Evolutionary conservation across 192 early-diverging fungal species (phyloP).

Genomic region (Haplosporangium gracile): DNA sequence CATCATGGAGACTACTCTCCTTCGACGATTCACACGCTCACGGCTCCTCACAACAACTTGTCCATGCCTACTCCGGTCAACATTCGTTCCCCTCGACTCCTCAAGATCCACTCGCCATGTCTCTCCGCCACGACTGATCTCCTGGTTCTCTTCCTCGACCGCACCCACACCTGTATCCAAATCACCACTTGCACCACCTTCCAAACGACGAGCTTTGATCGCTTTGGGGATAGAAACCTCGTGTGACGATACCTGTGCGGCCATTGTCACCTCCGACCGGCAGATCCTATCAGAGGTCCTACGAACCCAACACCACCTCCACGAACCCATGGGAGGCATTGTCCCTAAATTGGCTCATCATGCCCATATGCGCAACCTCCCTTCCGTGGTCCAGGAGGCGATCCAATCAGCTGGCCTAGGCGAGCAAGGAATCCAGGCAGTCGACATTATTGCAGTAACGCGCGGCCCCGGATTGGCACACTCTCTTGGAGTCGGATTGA

Average conservation of each 20-base stretch:
- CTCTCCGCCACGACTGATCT: not conserved
- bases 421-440: constrained; percentile 54
- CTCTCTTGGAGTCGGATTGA: constrained; percentile 76
- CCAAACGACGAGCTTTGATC: constrained; percentile 46
- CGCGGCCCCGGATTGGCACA: constrained; percentile 81
- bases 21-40: constrained; percentile 20
- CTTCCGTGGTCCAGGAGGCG: constrained; percentile 71
- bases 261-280: constrained; percentile 75
- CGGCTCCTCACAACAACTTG: not conserved
- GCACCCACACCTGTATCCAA: not conserved
- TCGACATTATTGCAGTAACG: constrained; percentile 83
- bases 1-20: not conserved
- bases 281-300: constrained; percentile 72
- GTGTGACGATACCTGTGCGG: constrained; percentile 85
- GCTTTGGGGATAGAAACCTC: constrained; percentile 83
- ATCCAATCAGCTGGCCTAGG: constrained; percentile 67
- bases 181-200: not conserved
- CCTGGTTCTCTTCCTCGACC: not conserved
- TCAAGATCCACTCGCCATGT: not conserved
- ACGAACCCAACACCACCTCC: constrained; percentile 72
- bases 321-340: constrained; percentile 82
- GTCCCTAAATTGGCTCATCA: constrained; percentile 77
- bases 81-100: not conserved
- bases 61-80: not conserved
- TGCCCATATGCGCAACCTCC: constrained; percentile 74